Evolutionary conservation across 73 alveolate species (phyloP), one percentile per base, ranked within the genome.

Genomic region (Durusdinium trenchii): DNA sequence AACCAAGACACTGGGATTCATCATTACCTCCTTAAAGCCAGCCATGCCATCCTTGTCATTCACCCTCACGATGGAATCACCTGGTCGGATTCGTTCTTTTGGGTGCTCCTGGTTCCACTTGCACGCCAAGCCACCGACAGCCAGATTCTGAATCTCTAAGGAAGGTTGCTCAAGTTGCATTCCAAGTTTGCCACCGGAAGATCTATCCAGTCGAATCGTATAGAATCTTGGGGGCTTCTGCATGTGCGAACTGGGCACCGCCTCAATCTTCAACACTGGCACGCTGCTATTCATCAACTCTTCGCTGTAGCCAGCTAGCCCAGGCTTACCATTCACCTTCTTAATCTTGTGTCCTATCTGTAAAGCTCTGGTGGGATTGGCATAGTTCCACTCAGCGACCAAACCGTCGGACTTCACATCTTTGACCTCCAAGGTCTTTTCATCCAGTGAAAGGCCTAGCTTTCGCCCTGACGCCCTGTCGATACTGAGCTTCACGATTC

Each of bases 21-120:
- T 91, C 98, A 91, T 91, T 36, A 48, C 96, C 18, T 67, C 98
- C 89, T 91, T 71, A 78, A 91, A 91, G 60, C 98, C 98, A 36
- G 78, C 61, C 57, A 91, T 50, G n/a, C 98, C 98, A 40, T 91
- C 89, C 82, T 91, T 91, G 89, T 54, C 98, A 35, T 91, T 91
- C 87, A 91, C 98, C 98, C 71, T 91, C 36, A 91, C 89, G 47
- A 91, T 91, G 90, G 98, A 91, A 48, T 91, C 98, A 3, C 98
- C 98, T 0, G 98, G 98, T 5, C 98, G 87, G 16, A 91, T 91
- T 46, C 98, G 84, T 30, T 91, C 98, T 40, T 91, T 91, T 14
- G 98, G 98, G 71, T 91, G 87, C 76, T 69, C 46, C 35, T 91
- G 78, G 61, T 91, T 91, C 98, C 98, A 91, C 98, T 91, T 48